Base-by-base conservation (phyloP, 2,329 filamentous ascomycete genomes). In the Calonectria hawksworthii region DNA sequence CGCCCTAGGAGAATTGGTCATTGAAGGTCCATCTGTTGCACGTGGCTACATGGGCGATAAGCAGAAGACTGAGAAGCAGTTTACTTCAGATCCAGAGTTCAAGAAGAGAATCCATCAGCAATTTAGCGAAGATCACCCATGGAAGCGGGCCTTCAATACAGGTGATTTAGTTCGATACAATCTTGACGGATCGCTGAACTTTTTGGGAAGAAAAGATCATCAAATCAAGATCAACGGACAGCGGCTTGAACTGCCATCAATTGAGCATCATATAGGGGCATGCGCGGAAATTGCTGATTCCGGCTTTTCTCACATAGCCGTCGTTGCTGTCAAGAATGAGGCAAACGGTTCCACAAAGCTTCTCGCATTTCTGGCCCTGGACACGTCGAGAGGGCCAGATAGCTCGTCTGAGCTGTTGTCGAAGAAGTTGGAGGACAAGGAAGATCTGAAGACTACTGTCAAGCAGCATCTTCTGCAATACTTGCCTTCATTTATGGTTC, bases 71-170 rank as follows among this genome's bases (percentile, higher is more conserved):
- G 56, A 61, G 23, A 61, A 41, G 34, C 34, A 61, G 13, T 61
- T 61, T 14, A 61, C 34, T 4, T 61, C 56, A 26, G 28, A 41
- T 10, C 34, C 23, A 18, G 34, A 41, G 56, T 61, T 36, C n/a
- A 61, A 61, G n/a, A 61, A 41, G 11, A 61, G 34, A 14, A 21
- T 61, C 26, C 34, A n/a, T 26, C n/a, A 41, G 18, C 32, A 61
- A 18, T 61, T 21, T n/a, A 13, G 34, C 34, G n/a, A 41, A n/a
- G 18, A 14, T 61, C n/a, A 28, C 14, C n/a, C 56, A 14, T 61
- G 56, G 56, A 41, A 61, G 56, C 56, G 56, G 56, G 56, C 56
- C 34, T 61, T 61, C 56, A n/a, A 61, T 23, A 61, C 56, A 4
- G 56, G 56, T 8, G 56, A 61, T 41, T 61, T 61, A 13, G 56